Evolutionary conservation across 2,329 filamentous ascomycete genomes (phyloP), one percentile per base, ranked within the genome.

Genomic region (Chaetomiaceae sp.): DNA sequence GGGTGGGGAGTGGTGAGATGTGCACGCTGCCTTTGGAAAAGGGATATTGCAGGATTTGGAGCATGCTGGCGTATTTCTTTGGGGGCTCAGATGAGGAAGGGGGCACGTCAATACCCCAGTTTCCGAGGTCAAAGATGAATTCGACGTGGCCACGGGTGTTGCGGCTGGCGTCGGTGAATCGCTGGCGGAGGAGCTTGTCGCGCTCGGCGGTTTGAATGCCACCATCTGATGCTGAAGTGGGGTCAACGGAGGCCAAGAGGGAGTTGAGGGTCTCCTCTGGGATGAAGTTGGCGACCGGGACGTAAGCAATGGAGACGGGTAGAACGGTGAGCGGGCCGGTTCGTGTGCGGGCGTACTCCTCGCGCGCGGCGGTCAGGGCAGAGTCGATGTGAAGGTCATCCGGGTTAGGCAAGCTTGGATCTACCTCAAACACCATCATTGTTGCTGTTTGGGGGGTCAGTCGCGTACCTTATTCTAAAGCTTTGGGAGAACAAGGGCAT

Each of bases 11-110:
- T 2, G 63, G 56, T 3, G 51, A 61, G 44, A 78, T 69, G 52
- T 79, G 76, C 9, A 79, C 65, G 2, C 66, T 71, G 0, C 77
- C 77, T 3, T 67, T 64, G 0, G 73, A 72, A 25, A 76, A 76
- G 0, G 77, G 76, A 59, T 78, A 76, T 53, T 78, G 75, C 1
- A 79, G 62, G 51, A 77, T 73, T 50, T 73, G 70, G 0, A 78
- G 56, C 65, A 77, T 70, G 3, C 72, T 75, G 8, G 66, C 73
- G 50, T 78, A 76, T 48, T 68, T 70, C 53, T 72, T 76, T 2
- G 62, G 65, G 39, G 49, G 19, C 2, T 64, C 41, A 47, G 64
- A 48, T 30, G 58, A 43, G 61, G 73, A 63, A 12, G 25, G 25
- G 12, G 12, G 25, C 6, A n/a, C 25, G 56, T 63, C 43, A 5